These are phyloP conservation scores for Protomyces arabidopsidicola DNA, from an alignment of 1,139 yeast genomes.

Conservation along the genomic window DNA sequence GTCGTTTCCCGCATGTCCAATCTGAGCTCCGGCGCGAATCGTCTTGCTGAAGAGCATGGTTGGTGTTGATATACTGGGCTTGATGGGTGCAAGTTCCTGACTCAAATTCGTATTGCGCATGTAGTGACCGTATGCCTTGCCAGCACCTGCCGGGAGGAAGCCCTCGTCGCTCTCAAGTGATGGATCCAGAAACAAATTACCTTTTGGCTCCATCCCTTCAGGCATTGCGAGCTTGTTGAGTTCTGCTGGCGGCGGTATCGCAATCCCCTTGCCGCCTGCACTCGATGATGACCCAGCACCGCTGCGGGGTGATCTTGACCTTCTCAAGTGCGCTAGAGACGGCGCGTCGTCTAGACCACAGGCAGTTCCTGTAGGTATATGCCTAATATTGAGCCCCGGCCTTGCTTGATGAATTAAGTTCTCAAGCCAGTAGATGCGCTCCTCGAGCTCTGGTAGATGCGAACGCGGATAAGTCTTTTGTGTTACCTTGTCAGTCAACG, in stretches of 20 bases:
- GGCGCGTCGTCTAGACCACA: background rate
- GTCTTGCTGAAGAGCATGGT: slow-evolving; percentile 10
- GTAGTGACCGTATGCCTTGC: slow-evolving; percentile 9
- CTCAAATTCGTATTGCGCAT: slow-evolving; percentile 3
- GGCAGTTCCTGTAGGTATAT: slow-evolving; percentile 6
- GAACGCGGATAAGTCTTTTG: slow-evolving; percentile 19
- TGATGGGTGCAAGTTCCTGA: background rate
- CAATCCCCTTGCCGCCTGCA: background rate
- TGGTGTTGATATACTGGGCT: background rate
- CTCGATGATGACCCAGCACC: background rate
- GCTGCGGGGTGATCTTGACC: background rate
- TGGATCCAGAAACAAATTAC: slow-evolving; percentile 18
- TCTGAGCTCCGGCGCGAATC: slow-evolving; percentile 5
- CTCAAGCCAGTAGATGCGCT: slow-evolving; percentile 21
- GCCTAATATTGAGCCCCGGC: slow-evolving; percentile 2
- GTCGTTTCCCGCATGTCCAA: background rate
- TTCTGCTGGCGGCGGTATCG: background rate
- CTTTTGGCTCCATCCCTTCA: slow-evolving; percentile 23
- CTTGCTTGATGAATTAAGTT: slow-evolving; percentile 7
- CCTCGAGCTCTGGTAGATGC: slow-evolving; percentile 23
- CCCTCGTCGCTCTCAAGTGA: slow-evolving; percentile 11
- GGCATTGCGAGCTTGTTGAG: slow-evolving; percentile 11
- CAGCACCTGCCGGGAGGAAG: slow-evolving; percentile 13
- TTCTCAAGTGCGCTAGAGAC: background rate
- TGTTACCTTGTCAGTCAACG: slow-evolving; percentile 18